phyloP scores from a whole-genome alignment of 1,139 yeast genomes.

The Candida smagusa region DNA sequence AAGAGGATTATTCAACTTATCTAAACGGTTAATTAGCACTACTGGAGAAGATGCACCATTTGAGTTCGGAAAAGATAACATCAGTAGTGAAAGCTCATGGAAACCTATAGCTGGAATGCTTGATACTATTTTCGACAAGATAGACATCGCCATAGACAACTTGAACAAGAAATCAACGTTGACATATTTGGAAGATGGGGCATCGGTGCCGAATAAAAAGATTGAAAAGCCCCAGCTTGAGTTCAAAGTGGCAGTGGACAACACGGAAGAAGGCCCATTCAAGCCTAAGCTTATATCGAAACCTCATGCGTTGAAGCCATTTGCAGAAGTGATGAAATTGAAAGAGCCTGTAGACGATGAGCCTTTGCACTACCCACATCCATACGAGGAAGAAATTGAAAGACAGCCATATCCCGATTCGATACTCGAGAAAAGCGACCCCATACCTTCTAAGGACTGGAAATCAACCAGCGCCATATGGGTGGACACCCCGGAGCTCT shows the following conservation, averaged over 20 bases:
- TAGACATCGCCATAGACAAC: conserved; percentile 55
- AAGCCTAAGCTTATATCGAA: conserved; percentile 66
- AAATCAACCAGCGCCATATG: conserved; percentile 58
- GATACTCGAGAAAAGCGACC: conserved; percentile 46
- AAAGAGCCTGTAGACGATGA: conserved; percentile 22
- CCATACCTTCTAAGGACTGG: conserved; percentile 66
- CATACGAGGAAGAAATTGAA: conserved; percentile 76
- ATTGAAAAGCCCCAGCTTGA: conserved; percentile 69
- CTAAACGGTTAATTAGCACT: conserved; percentile 48
- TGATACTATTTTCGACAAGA: conserved; percentile 70
- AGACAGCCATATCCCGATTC: conserved; percentile 66
- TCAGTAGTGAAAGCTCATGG: conserved; percentile 48
- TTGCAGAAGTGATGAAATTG: conserved; percentile 49
- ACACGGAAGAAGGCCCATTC: conserved; percentile 68
- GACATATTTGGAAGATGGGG: conserved; percentile 49
- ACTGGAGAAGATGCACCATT: conserved; percentile 32
- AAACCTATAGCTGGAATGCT: conserved; percentile 56
- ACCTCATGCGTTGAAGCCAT: conserved; percentile 63
- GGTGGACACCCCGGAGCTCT: conserved; percentile 60
- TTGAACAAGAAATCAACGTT: conserved; percentile 16
- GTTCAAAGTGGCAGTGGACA: conserved; percentile 63
- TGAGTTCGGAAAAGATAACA: conserved; percentile 37
- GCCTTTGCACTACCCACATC: conserved; percentile 73
- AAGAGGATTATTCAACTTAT: conserved; percentile 44
- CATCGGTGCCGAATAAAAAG: conserved; percentile 23